Evolutionary conservation across 2,329 filamentous ascomycete species (phyloP), one percentile per base, ranked within the genome.

Genomic region (Torrubiella hemipterigena): DNA sequence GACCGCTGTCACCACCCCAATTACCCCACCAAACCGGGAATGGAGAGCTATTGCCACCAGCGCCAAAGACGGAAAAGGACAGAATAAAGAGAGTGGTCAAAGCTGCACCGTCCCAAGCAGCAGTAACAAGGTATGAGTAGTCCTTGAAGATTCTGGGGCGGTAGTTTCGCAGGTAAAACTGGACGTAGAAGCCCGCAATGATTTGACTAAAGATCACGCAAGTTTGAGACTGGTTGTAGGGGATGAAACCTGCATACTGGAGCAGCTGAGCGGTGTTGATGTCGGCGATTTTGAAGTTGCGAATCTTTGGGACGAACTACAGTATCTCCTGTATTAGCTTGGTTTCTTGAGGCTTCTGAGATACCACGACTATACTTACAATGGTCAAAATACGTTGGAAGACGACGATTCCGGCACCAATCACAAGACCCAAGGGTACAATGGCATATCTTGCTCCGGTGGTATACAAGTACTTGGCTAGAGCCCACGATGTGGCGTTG

Each of bases 11-110:
- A 0, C 67, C 67, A 65, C 66, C 71, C 67, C 67, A 72, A 31
- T 71, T 72, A 0, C 67, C 67, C 65, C 66, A 71, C 67, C 67
- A 72, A 3, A 42, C 46, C 1, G 67, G 66, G 41, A 72, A 70
- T 0, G 61, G 54, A 8, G 51, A 43, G 0, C 58, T 45, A 2
- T 39, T 35, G 0, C 62, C 62, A 18, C 63, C 63, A 3, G 63
- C 65, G 1, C 67, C 68, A 32, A 71, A 69, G 0, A 72, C 67
- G 2, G 67, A 65, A 47, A 72, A 72, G 0, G 66, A 69, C 10
- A 72, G 48, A 24, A 71, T 61, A 31, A 71, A 71, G 3, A 71
- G 49, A 0, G 58, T 61, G 2, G 52, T 48, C 4, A 69, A 51
- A 35, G 55, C 59, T 7, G 58, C 68, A 8, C 67, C 68, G 36